These are phyloP conservation scores for Piper longum DNA, from an alignment of 164 flowering plant species.

Conservation along the genomic window DNA sequence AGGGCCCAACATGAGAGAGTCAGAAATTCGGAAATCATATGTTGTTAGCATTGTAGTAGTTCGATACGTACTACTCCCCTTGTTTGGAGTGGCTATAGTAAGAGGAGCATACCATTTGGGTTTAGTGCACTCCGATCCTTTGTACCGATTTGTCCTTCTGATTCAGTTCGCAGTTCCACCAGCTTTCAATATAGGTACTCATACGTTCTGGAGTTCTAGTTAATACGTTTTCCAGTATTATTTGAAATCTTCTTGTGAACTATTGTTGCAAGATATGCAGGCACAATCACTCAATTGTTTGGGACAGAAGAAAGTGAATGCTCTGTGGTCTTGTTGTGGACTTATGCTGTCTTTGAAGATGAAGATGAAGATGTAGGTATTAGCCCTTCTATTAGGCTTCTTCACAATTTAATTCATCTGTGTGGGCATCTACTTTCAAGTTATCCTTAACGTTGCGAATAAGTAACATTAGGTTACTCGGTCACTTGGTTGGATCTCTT, in stretches of 20 bases:
- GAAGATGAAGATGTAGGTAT: no score
- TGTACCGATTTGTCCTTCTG: slow-evolving; percentile 51
- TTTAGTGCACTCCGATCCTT: slow-evolving; percentile 33
- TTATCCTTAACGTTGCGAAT: no score
- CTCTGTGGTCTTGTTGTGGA: slow-evolving; percentile 65
- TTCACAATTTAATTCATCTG: no score
- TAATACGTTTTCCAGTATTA: neutral
- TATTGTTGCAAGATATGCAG: slow-evolving; percentile 13
- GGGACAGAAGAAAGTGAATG: slow-evolving; percentile 63
- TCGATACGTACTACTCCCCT: slow-evolving; percentile 45
- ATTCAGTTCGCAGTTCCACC: slow-evolving; percentile 69
- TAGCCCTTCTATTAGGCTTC: no score
- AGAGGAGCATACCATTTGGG: slow-evolving; percentile 38
- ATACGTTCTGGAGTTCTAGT: neutral
- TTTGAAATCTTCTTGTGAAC: neutral
- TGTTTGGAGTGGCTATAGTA: slow-evolving; percentile 29
- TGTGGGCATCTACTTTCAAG: no score
- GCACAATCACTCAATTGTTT: slow-evolving; percentile 54
- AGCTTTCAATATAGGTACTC: slow-evolving; percentile 62
- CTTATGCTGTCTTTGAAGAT: no score
- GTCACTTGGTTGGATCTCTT: no score
- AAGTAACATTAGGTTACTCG: no score
- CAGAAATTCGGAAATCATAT: slow-evolving; percentile 13
- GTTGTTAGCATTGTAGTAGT: slow-evolving; percentile 33
- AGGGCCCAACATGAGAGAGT: no score